Evolutionary conservation across 148 eudicot genomes (phyloP).

Genomic region (Heliamphora exappendiculata): DNA sequence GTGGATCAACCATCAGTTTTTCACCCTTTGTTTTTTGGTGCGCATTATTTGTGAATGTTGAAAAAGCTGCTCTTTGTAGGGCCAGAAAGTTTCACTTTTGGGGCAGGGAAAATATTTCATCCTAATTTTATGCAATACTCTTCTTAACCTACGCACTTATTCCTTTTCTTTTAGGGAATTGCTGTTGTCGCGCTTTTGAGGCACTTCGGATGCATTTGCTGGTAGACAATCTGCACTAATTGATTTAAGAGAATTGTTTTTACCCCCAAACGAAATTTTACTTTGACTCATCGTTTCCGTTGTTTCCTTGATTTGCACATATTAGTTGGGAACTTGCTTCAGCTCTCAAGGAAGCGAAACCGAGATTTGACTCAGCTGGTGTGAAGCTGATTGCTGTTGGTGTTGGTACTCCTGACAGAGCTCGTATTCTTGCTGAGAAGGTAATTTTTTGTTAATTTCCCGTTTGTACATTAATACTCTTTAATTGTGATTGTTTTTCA

Average conservation of each 20-base stretch:
- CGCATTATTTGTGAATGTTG: background rate
- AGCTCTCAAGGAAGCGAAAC: conserved; percentile 50
- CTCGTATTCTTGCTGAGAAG: conserved; percentile 73
- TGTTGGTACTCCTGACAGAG: conserved; percentile 77
- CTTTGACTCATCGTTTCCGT: background rate
- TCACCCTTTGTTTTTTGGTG: background rate
- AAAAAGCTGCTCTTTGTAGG: background rate
- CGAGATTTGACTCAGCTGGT: conserved; percentile 68
- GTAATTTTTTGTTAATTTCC: conserved; percentile 25
- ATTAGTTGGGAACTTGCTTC: conserved; percentile 90
- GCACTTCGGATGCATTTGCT: conserved; percentile 92
- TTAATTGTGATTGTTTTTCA: background rate
- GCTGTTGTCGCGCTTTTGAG: conserved; percentile 87
- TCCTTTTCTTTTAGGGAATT: conserved; percentile 50
- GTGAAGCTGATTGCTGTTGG: conserved; percentile 96
- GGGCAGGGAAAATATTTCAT: background rate
- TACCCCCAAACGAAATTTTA: background rate
- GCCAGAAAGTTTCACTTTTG: background rate
- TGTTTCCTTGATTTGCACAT: conserved; percentile 5
- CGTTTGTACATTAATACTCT: background rate
- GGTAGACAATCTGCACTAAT: conserved; percentile 36
- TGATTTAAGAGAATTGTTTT: background rate
- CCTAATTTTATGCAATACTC: background rate
- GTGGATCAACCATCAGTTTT: background rate
- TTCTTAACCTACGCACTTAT: background rate